Percentiles rank a stretch among this genome's conserved stretches.
phyloP scores from a whole-genome alignment of 805 yeast species.

The Lipomyces spencermartinsiae region DNA sequence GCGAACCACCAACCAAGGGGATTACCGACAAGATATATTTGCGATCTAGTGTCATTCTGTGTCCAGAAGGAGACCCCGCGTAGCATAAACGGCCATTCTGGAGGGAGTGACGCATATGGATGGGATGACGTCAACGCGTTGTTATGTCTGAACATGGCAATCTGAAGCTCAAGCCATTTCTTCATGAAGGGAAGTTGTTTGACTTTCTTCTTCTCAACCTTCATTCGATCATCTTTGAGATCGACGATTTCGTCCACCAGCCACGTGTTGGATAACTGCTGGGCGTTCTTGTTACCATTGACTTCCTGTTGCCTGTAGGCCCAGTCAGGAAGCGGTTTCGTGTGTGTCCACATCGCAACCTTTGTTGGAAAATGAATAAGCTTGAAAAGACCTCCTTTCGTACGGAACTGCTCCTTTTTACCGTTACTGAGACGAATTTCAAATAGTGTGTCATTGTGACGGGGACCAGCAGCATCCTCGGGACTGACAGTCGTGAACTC shows the following conservation, averaged over 20 bases:
- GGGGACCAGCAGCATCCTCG: conserved; percentile 61
- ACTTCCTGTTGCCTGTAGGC: conserved; percentile 90
- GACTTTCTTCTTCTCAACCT: conserved; percentile 66
- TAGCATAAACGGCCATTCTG: conserved; percentile 86
- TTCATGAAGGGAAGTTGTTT: conserved; percentile 72
- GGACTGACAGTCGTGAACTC: conserved; percentile 79
- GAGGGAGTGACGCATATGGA: conserved; percentile 94
- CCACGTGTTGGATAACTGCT: conserved; percentile 77
- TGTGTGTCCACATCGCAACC: conserved; percentile 93
- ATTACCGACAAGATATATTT: conserved; percentile 91
- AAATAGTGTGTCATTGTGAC: conserved; percentile 79
- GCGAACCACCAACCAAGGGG: conserved; percentile 90
- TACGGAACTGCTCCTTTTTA: conserved; percentile 61
- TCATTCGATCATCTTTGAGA: conserved; percentile 65
- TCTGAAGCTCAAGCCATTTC: conserved; percentile 90
- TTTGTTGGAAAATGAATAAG: conserved; percentile 82
- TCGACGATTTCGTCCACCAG: conserved; percentile 69
- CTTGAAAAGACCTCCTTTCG: conserved; percentile 72
- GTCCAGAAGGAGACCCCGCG: conserved; percentile 98
- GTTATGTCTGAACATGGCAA: conserved; percentile 88
- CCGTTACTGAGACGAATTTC: conserved; percentile 68
- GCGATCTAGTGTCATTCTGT: conserved; percentile 63
- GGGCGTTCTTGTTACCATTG: conserved; percentile 87
- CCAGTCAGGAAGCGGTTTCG: conserved; percentile 90
- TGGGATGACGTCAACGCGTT: conserved; percentile 85